Evolutionary conservation across 768 basidiomycete genomes (phyloP).

Genomic region (Lactarius sanguifluus): DNA sequence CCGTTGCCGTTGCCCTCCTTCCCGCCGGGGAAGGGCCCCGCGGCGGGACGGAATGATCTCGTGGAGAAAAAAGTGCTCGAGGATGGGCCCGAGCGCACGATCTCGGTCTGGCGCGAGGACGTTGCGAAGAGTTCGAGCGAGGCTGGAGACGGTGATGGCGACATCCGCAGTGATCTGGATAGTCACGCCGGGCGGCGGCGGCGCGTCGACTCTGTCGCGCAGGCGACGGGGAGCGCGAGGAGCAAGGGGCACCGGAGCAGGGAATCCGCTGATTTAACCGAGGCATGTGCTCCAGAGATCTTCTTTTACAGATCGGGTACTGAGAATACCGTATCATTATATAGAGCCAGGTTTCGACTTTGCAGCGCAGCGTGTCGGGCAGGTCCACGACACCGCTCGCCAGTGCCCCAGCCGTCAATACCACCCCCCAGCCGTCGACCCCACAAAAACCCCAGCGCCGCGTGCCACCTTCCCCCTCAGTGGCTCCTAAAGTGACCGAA

Average conservation of each 20-base stretch:
- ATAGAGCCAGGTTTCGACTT: slow-evolving; percentile 17
- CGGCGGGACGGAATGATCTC: slow-evolving; percentile 33
- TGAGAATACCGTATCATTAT: not conserved
- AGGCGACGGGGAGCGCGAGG: slow-evolving; percentile 19
- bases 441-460: slow-evolving; percentile 24
- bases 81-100: slow-evolving; percentile 39
- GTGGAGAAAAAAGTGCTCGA: slow-evolving; percentile 38
- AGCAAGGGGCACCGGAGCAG: slow-evolving; percentile 29
- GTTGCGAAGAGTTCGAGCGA: slow-evolving; percentile 36
- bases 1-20: not conserved
- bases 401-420: not conserved
- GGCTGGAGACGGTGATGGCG: slow-evolving; percentile 8
- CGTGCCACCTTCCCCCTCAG: slow-evolving; percentile 15
- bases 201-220: slow-evolving; percentile 18
- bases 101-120: slow-evolving; percentile 39
- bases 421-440: slow-evolving; percentile 19
- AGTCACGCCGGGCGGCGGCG: slow-evolving; percentile 33
- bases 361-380: slow-evolving; percentile 16
- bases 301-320: not conserved
- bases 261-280: slow-evolving; percentile 33
- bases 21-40: slow-evolving; percentile 18
- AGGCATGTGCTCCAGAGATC: slow-evolving; percentile 29
- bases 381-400: slow-evolving; percentile 23
- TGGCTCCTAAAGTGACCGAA: slow-evolving; percentile 19
- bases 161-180: slow-evolving; percentile 29